Conservation (phyloP, 2,329 filamentous ascomycete genomes). For the Colletotrichum chlorophyti region DNA sequence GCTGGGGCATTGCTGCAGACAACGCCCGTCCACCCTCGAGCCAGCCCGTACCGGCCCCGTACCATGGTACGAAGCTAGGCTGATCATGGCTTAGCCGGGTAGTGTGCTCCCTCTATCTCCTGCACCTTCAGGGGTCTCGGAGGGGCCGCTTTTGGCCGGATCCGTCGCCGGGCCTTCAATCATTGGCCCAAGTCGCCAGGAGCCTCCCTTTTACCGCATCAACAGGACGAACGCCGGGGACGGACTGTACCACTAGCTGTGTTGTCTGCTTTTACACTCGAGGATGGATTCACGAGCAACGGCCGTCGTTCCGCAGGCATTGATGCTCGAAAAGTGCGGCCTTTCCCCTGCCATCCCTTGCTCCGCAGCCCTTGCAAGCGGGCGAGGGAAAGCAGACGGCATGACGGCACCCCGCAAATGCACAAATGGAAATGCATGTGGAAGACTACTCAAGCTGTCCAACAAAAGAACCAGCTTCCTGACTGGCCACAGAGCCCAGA, state of each 20-base stretch:
- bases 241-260: not conserved
- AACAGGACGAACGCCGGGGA: slow-evolving; percentile 17
- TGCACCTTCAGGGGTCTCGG: slow-evolving; percentile 21
- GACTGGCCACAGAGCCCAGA: slow-evolving; percentile 4
- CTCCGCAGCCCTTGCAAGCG: slow-evolving; percentile 16
- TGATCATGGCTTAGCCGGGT: slow-evolving; percentile 10
- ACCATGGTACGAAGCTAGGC: slow-evolving; percentile 27
- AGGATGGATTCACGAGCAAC: too few relatives aligned
- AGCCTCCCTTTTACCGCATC: slow-evolving; percentile 21
- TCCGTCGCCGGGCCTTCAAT: slow-evolving; percentile 12
- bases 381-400: not conserved
- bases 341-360: too few relatives aligned
- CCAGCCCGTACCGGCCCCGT: slow-evolving; percentile 17
- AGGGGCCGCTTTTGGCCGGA: slow-evolving; percentile 24
- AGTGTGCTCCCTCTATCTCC: not conserved
- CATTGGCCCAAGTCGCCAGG: slow-evolving; percentile 3
- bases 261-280: not conserved
- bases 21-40: not conserved
- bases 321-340: too few relatives aligned
- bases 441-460: slow-evolving; percentile 13
- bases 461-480: slow-evolving; percentile 4
- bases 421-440: slow-evolving; percentile 20
- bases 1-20: not conserved
- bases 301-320: too few relatives aligned
- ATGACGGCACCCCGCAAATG: slow-evolving; percentile 24